Evolutionary conservation across 345 rosid genomes (phyloP).

Genomic region (Psidium guajava): DNA sequence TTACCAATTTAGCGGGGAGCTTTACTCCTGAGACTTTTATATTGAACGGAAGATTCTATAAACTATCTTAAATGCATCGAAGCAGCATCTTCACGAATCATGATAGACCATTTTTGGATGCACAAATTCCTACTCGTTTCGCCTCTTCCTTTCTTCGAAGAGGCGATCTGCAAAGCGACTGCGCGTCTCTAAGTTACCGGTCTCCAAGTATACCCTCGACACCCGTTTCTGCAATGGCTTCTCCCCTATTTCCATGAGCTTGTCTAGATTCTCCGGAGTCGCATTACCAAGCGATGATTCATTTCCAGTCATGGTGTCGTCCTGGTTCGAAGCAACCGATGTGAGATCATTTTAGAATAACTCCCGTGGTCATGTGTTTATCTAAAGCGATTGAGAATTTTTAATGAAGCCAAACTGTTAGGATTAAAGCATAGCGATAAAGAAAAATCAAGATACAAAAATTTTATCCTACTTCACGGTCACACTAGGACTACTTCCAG

Average conservation of each 20-base stretch:
- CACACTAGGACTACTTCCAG: too few species aligned
- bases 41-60: not conserved
- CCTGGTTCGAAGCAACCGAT: not conserved
- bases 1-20: not conserved
- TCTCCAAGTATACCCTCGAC: not conserved
- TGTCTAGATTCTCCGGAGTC: not conserved
- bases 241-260: not conserved
- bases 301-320: not conserved
- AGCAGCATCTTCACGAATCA: not conserved
- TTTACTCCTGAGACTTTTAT: not conserved
- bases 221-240: not conserved
- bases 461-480: too few species aligned
- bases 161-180: not conserved
- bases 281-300: not conserved
- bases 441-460: too few species aligned
- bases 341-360: too few species aligned
- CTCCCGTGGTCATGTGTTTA: not conserved
- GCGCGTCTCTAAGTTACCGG: not conserved
- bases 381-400: too few species aligned
- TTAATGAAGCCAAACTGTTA: not conserved
- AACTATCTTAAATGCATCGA: not conserved
- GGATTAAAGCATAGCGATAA: too few species aligned
- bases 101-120: not conserved
- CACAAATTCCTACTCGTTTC: not conserved
- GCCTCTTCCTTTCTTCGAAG: not conserved